Conservation (phyloP, 2,329 filamentous ascomycete species). For the Microcyclospora pomicola region DNA sequence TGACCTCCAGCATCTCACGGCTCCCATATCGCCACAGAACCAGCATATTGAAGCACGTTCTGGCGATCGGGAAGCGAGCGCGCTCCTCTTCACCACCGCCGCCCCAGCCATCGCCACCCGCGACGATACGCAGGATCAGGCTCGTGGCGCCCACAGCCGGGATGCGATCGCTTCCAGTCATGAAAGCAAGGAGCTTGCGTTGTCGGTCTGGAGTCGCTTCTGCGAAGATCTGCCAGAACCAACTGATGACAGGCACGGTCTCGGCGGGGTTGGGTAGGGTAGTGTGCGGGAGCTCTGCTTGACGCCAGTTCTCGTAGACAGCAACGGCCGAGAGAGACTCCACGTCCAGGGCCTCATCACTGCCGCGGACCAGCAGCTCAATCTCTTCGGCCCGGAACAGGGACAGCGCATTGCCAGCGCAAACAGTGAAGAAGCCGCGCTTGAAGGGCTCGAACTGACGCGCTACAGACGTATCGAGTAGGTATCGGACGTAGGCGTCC, state of each 20-base stretch:
- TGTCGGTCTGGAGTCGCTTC: slow-evolving; percentile 53
- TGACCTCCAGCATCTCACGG: slow-evolving; percentile 51
- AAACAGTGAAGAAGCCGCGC: slow-evolving; percentile 84
- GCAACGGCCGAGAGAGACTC: slow-evolving; percentile 61
- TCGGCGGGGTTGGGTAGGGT: slow-evolving; percentile 32
- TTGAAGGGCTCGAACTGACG: slow-evolving; percentile 90
- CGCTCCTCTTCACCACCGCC: slow-evolving; percentile 41
- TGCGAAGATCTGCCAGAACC: slow-evolving; percentile 82
- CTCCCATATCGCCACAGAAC: slow-evolving; percentile 60
- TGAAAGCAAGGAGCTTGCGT: slow-evolving; percentile 66
- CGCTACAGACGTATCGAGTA: slow-evolving; percentile 63
- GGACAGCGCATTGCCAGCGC: slow-evolving; percentile 72
- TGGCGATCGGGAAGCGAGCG: slow-evolving; percentile 65
- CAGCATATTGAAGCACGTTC: slow-evolving; percentile 83
- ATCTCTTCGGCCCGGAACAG: slow-evolving; percentile 87
- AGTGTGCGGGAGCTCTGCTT: slow-evolving; percentile 23
- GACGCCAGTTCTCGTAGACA: slow-evolving; percentile 65
- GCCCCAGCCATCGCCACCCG: slow-evolving; percentile 42
- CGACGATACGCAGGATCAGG: slow-evolving; percentile 61
- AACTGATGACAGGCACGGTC: slow-evolving; percentile 53
- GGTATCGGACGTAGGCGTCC: slow-evolving; percentile 65
- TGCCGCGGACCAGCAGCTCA: slow-evolving; percentile 72
- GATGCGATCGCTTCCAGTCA: slow-evolving; percentile 82
- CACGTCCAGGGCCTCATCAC: slow-evolving; percentile 72
- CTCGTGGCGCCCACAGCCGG: slow-evolving; percentile 76